Conservation (phyloP, 2,329 filamentous ascomycete species). For the Colletotrichum liriopes region DNA sequence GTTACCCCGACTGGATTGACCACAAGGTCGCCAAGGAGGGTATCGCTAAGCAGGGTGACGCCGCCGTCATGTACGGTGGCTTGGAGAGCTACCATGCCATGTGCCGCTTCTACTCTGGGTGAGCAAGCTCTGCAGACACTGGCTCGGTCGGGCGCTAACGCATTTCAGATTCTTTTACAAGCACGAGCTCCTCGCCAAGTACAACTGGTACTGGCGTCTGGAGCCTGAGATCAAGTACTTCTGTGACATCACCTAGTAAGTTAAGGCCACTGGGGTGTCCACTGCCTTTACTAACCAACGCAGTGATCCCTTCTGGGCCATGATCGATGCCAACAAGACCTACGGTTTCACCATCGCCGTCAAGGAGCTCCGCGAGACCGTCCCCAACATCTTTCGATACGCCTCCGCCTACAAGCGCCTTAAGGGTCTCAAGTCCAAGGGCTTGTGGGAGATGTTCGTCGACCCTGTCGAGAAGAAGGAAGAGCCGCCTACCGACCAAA, state of each 20-base stretch:
- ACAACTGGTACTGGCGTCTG: conserved; percentile 99
- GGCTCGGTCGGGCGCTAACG: conserved; percentile 44
- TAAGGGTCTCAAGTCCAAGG: conserved; percentile 91
- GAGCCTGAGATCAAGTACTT: conserved; percentile 99
- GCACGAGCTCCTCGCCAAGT: conserved; percentile 93
- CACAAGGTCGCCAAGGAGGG: conserved; percentile 94
- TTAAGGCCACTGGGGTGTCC: not conserved
- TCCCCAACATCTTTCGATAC: conserved; percentile 98
- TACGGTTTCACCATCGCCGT: conserved; percentile 99
- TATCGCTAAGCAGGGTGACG: conserved; percentile 95
- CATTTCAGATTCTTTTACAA: conserved; percentile 89
- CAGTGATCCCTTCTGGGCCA: conserved; percentile 94
- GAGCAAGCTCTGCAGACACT: conserved; percentile 50
- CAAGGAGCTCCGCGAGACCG: conserved; percentile 97
- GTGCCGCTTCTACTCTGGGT: conserved; percentile 99
- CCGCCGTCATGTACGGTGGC: conserved; percentile 98
- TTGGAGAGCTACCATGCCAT: conserved; percentile 99
- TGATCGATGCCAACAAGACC: conserved; percentile 95
- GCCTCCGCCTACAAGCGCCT: conserved; percentile 97
- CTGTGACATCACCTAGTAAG: conserved; percentile 97
- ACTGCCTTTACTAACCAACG: conserved; percentile 28
- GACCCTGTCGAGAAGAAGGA: conserved; percentile 80
- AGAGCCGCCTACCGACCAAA: conserved; percentile 71
- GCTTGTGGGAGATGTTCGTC: conserved; percentile 98
- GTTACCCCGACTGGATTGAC: conserved; percentile 97